Evolutionary conservation across 2,329 filamentous ascomycete species (phyloP).

Genomic region (Epichloe sylvatica): DNA sequence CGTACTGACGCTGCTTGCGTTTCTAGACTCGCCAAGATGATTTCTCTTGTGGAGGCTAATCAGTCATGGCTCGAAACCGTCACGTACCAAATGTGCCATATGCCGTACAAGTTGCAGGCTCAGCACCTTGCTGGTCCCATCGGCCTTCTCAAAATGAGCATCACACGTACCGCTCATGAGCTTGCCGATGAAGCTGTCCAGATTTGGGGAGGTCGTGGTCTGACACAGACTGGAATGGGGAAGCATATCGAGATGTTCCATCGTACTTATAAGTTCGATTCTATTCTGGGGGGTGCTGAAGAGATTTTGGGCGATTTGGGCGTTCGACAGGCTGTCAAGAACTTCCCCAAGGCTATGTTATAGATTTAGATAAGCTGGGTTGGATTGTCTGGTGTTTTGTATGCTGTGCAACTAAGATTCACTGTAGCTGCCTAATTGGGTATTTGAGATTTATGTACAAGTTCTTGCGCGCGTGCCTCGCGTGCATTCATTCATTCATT

Average conservation of each 20-base stretch:
- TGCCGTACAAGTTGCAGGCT: constrained; percentile 65
- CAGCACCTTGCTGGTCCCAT: constrained; percentile 68
- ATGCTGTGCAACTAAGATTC: not conserved
- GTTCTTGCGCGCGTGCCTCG: too few relatives aligned
- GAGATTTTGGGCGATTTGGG: constrained; percentile 72
- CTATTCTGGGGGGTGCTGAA: constrained; percentile 71
- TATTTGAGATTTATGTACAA: not conserved
- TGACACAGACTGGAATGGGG: constrained; percentile 76
- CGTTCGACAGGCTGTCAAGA: constrained; percentile 69
- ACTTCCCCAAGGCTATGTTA: constrained; percentile 73
- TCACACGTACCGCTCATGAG: constrained; percentile 65
- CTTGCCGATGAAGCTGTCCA: constrained; percentile 73
- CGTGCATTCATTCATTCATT: too few relatives aligned
- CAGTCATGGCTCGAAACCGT: constrained; percentile 77
- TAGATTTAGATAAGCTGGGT: constrained; percentile 24
- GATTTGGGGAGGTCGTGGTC: constrained; percentile 69
- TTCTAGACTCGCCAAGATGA: constrained; percentile 68
- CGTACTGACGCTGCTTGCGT: not conserved
- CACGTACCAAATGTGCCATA: constrained; percentile 78
- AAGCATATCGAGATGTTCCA: constrained; percentile 73
- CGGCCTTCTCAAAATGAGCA: constrained; percentile 66
- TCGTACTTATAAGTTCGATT: constrained; percentile 69
- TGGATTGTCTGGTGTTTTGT: not conserved
- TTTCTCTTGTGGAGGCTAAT: constrained; percentile 65
- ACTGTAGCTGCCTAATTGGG: not conserved